phyloP scores from a whole-genome alignment of 2,329 filamentous ascomycete genomes.

The Apiospora sp. region DNA sequence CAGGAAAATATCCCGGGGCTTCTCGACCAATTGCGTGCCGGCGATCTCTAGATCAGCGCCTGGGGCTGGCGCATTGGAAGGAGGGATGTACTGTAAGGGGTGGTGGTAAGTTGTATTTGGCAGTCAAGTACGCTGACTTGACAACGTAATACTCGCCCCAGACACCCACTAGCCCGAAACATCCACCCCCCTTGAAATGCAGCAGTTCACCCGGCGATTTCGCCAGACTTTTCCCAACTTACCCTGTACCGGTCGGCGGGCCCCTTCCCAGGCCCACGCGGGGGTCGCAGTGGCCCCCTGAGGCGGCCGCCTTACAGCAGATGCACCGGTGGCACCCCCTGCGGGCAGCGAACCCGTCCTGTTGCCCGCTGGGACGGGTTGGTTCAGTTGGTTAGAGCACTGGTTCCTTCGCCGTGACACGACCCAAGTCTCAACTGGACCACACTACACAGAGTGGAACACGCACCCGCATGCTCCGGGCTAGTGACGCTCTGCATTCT shows the following conservation, averaged over 20 bases:
- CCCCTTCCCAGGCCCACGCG: not conserved
- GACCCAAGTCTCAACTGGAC: not conserved
- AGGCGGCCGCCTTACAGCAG: not conserved
- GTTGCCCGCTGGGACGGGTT: too few species aligned
- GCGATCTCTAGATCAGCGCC: too few species aligned
- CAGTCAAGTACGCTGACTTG: too few species aligned
- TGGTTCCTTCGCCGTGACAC: too few species aligned
- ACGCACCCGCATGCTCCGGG: not conserved
- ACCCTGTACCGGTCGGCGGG: not conserved
- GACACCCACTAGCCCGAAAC: not conserved
- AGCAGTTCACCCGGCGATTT: constrained; percentile 2
- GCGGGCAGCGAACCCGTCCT: too few species aligned
- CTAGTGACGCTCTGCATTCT: not conserved
- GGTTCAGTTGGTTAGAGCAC: too few species aligned
- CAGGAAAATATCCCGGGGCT: too few species aligned
- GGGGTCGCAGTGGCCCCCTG: not conserved
- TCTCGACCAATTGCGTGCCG: too few species aligned
- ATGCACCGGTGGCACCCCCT: not conserved
- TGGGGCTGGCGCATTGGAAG: too few species aligned
- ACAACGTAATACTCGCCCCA: too few species aligned
- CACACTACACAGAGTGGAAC: not conserved
- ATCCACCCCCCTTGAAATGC: not conserved
- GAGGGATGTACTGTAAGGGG: too few species aligned
- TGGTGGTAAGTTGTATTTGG: too few species aligned
- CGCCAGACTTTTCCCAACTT: not conserved